These are phyloP conservation scores for Copromyces sp. DNA, from an alignment of 495 filamentous ascomycete genomes.

Conservation along the genomic window DNA sequence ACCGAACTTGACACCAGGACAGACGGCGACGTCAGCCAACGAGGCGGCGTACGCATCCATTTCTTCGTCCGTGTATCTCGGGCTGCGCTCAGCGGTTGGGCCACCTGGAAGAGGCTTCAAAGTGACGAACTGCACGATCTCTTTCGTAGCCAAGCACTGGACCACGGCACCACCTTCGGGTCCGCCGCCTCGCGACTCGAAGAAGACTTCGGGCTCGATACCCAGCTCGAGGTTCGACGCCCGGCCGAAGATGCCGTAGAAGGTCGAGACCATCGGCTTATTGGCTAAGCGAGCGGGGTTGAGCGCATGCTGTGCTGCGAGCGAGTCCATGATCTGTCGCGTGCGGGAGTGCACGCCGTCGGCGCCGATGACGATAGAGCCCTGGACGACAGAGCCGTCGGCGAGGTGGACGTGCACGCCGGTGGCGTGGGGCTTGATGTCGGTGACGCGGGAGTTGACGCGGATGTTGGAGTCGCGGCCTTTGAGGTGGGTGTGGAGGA, in stretches of 20 bases:
- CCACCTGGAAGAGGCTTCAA: background rate
- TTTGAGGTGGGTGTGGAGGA: slow-evolving; percentile 24
- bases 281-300: background rate
- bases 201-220: background rate
- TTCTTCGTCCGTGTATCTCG: background rate
- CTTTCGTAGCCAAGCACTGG: background rate
- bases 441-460: slow-evolving; percentile 21
- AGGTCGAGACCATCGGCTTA: background rate
- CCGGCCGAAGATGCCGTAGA: background rate
- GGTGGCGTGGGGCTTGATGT: slow-evolving; percentile 11
- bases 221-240: background rate
- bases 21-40: background rate
- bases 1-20: background rate
- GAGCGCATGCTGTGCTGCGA: slow-evolving; percentile 7
- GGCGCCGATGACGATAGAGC: slow-evolving; percentile 41
- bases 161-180: background rate
- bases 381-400: slow-evolving; percentile 29
- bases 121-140: background rate
- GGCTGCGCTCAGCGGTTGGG: background rate
- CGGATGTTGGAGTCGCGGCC: slow-evolving; percentile 21
- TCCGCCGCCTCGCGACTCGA: background rate
- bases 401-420: slow-evolving; percentile 21
- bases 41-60: background rate
- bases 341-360: slow-evolving; percentile 40
- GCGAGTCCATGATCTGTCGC: slow-evolving; percentile 30